Evolutionary conservation across 1,284 basidiomycete species (phyloP), one percentile per base, ranked within the genome.

Genomic region (Malassezia equina): DNA sequence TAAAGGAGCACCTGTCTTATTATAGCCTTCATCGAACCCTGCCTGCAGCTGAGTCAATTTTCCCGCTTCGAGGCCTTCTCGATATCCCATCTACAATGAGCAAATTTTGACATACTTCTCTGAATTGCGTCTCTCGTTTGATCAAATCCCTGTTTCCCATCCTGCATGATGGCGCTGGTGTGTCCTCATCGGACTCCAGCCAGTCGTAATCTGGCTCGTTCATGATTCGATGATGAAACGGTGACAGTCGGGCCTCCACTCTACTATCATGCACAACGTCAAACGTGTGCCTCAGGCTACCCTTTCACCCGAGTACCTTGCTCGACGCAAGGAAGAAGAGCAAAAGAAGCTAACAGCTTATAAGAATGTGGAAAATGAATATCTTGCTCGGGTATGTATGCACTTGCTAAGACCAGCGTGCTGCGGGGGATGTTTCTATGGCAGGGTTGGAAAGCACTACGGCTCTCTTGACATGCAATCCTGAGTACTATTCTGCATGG

Each of bases 11-110:
- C 87, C 86, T 7, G 82, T 77, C 13, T 73, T 63, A 1, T 83
- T 83, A 63, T 85, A 90, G 9, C 85, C 88, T 12, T 78, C 77
- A 69, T 90, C 85, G 65, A 90, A 90, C 0, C 86, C 87, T 56
- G 81, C 77, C 64, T 90, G 88, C 0, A 89, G 77, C 7, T 81
- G 81, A 1, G 79, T 77, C 75, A 88, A 84, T 71, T 90, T 90
- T 6, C 88, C 88, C 3, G 82, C 81, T 0, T 82, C 85, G 58
- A 90, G 86, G 15, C 88, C 88, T 74, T 89, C 86, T 13, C 87
- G 82, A 67, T 89, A 90, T 1, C 88, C 88, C 24, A 81, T 81
- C 88, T 90, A 23, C 2, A 2, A 17, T 41, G 55, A 41, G 32
- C 19, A 28, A 0, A 4, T 1, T 23, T 7, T n/a, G 21, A 62